Evolutionary conservation across 2,329 filamentous ascomycete species (phyloP).

Genomic region (Penicillium italicum): DNA sequence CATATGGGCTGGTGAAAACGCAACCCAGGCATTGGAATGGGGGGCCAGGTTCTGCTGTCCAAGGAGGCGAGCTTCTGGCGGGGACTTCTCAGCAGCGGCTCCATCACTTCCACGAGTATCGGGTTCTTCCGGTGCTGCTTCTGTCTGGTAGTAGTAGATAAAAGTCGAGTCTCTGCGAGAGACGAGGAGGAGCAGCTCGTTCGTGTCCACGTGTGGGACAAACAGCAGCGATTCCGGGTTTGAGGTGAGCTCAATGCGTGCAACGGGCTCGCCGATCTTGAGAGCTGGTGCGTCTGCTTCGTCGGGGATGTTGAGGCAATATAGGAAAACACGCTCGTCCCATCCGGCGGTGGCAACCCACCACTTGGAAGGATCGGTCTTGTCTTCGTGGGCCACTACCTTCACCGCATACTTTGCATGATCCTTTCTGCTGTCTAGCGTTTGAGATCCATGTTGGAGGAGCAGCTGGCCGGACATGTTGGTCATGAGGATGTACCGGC

Average conservation of each 20-base stretch:
- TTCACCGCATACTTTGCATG: conserved; percentile 59
- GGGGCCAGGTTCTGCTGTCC: conserved; percentile 61
- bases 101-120: neutral
- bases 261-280: conserved; percentile 27
- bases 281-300: conserved; percentile 7
- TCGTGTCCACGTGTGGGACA: conserved; percentile 48
- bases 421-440: conserved; percentile 52
- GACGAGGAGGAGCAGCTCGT: conserved; percentile 50
- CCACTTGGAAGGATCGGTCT: conserved; percentile 22
- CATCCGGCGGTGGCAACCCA: conserved; percentile 59
- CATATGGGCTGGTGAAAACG: conserved; percentile 59
- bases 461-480: conserved; percentile 59
- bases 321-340: conserved; percentile 57
- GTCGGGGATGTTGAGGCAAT: conserved; percentile 31
- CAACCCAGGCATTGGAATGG: conserved; percentile 61
- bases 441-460: conserved; percentile 44
- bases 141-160: conserved; percentile 53
- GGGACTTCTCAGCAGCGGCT: neutral
- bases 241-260: conserved; percentile 37
- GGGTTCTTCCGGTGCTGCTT: neutral
- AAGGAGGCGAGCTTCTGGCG: conserved; percentile 40
- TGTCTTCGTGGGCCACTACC: conserved; percentile 41
- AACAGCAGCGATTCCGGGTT: conserved; percentile 59
- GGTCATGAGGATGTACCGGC: conserved; percentile 48
- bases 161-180: conserved; percentile 57